Evolutionary conservation across 208 protist genomes (phyloP), one percentile per base, ranked within the genome.

Genomic region (Zelonia costaricensis): DNA sequence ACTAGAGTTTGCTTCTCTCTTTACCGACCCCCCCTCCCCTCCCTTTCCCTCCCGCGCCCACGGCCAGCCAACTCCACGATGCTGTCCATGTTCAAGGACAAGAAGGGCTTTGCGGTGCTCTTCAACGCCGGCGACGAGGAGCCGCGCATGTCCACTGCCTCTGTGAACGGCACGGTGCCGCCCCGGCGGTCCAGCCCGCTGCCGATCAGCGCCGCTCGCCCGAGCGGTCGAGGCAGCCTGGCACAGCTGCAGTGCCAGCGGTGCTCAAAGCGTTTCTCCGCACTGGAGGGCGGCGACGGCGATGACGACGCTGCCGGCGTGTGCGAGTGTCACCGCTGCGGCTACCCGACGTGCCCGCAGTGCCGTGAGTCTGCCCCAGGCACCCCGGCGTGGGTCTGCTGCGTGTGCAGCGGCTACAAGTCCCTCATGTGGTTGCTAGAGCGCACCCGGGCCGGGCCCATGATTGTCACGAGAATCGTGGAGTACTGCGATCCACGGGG

Each of bases 371-470:
- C 30, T 0, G 30, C 39, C 7, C 18, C 43, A 3, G 56, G 68
- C 22, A 59, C 22, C 13, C 48, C 60, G 18, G 45, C 48, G 8
- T 91, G 88, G 78, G 51, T 76, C 33, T 92, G 88, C 71, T 89
- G 68, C 43, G 69, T 69, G 7, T 92, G 85, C 62, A 61, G 53
- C 13, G 46, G 62, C 12, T 69, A 66, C 16, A 69, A 74, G 25
- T 85, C 74, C 22, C 63, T 95, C 30, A 91, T 80, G 76, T 62
- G 76, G 45, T 64, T 95, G 20, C 82, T 95, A 40, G 78, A 79
- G 35, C 69, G 27, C 18, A 95, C 85, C 2, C 71, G 56, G 10
- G 58, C 71, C 23, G 88, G 88, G 15, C 35, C 69, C 4, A 43
- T 54, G n/a, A 47, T 92, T 5, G 76, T 91, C n/a, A 33, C 80